Conservation (phyloP, 768 basidiomycete species). For the Dacryopinax spathularia region DNA sequence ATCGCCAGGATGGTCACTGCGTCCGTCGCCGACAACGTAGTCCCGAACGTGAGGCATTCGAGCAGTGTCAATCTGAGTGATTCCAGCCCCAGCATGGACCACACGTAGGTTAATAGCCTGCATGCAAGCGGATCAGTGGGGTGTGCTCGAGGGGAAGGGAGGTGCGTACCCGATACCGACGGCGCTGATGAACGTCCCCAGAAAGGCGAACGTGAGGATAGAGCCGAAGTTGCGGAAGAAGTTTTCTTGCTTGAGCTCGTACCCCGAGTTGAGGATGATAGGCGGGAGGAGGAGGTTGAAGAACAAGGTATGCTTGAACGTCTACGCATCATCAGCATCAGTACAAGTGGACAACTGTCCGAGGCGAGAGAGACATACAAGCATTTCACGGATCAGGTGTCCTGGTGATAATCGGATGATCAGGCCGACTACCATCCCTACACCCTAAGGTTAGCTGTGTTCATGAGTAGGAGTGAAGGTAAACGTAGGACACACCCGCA, state of each 20-base stretch:
- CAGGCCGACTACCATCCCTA: constrained; percentile 82
- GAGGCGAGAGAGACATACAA: constrained; percentile 46
- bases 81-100: constrained; percentile 84
- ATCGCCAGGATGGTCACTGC: constrained; percentile 96
- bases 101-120: constrained; percentile 88
- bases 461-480: background rate
- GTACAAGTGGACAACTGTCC: constrained; percentile 1
- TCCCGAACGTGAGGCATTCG: constrained; percentile 93
- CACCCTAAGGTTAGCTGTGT: background rate
- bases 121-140: background rate
- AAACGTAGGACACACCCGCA: constrained; percentile 34
- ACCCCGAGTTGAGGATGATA: constrained; percentile 95
- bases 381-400: constrained; percentile 90
- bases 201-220: constrained; percentile 83
- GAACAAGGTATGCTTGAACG: constrained; percentile 92
- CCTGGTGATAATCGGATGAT: constrained; percentile 82
- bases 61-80: constrained; percentile 70
- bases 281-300: constrained; percentile 97
- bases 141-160: background rate
- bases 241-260: constrained; percentile 97
- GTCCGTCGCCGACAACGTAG: constrained; percentile 92
- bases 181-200: constrained; percentile 92
- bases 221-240: constrained; percentile 98
- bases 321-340: constrained; percentile 36
- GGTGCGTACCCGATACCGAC: constrained; percentile 78